A percentile compares a stretch with the other conserved stretches of the same genome.
Evolutionary conservation across 495 filamentous ascomycete species (phyloP).

Genomic region (Cercophora samala): DNA sequence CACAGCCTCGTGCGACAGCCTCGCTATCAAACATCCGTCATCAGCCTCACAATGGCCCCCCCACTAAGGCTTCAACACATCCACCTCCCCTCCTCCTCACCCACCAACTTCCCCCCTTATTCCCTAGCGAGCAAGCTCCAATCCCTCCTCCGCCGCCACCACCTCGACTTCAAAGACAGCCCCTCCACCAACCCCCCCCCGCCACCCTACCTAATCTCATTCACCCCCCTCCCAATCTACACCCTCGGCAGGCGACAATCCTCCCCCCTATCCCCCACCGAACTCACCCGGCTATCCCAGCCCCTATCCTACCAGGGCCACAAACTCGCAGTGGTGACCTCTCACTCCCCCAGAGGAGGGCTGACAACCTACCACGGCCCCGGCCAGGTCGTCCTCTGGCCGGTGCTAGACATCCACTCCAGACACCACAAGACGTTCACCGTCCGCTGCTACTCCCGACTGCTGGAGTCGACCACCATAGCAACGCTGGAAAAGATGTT

Average conservation of each 20-base stretch:
- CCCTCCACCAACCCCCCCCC: conserved; percentile 33
- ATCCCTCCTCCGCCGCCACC: conserved; percentile 36
- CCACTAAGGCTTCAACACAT: conserved; percentile 61
- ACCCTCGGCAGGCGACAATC: conserved; percentile 85
- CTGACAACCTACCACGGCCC: conserved; percentile 95
- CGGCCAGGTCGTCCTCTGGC: conserved; percentile 86
- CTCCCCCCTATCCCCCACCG: conserved; percentile 51
- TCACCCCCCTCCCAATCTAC: conserved; percentile 80
- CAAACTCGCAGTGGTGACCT: not conserved
- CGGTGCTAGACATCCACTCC: conserved; percentile 68
- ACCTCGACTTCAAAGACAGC: conserved; percentile 35
- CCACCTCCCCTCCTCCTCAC: conserved; percentile 53
- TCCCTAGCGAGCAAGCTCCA: conserved; percentile 40
- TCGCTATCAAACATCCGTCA: not conserved
- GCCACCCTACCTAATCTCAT: conserved; percentile 73
- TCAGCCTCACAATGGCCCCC: not conserved
- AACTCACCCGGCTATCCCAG: conserved; percentile 40
- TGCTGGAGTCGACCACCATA: conserved; percentile 74
- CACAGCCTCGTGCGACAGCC: not conserved
- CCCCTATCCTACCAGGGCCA: conserved; percentile 18
- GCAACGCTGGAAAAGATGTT: conserved; percentile 50
- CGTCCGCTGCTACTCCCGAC: conserved; percentile 64
- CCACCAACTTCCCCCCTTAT: conserved; percentile 37
- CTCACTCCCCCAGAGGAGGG: conserved; percentile 71
- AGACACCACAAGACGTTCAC: conserved; percentile 37